Evolutionary conservation across 331 rosid species (phyloP).

Genomic region (Saraca asoca): DNA sequence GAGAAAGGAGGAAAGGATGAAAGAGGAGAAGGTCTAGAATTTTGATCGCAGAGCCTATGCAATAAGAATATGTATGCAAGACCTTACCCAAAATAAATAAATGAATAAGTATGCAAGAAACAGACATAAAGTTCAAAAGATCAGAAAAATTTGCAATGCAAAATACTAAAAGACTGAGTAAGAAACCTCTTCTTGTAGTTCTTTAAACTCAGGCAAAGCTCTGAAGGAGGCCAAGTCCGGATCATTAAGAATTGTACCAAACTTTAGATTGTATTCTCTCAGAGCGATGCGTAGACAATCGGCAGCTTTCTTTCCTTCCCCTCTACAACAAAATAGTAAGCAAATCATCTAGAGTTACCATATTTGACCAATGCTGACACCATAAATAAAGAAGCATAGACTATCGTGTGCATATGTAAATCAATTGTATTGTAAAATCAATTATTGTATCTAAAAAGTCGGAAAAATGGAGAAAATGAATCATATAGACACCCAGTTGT

Average conservation of each 20-base stretch:
- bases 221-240: constrained; percentile 97
- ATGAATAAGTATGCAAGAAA: not conserved
- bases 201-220: constrained; percentile 88
- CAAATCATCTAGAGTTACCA: constrained; percentile 24
- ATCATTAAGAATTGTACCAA: constrained; percentile 92
- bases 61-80: not conserved
- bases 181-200: constrained; percentile 90
- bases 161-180: constrained; percentile 22
- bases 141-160: constrained; percentile 14
- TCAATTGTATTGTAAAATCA: not conserved
- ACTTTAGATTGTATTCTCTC: constrained; percentile 87
- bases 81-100: too few relatives aligned
- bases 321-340: constrained; percentile 63
- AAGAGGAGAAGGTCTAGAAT: not conserved
- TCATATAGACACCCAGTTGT: too few relatives aligned
- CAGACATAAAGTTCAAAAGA: constrained; percentile 9
- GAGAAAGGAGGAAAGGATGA: not conserved
- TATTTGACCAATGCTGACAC: not conserved
- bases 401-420: not conserved
- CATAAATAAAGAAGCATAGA: constrained; percentile 3
- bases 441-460: constrained; percentile 17
- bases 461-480: constrained; percentile 10
- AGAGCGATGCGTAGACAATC: constrained; percentile 84
- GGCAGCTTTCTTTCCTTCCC: constrained; percentile 95
- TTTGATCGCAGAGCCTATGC: not conserved